Conservation (phyloP, 805 yeast species). For the Ogataea ganodermae region DNA sequence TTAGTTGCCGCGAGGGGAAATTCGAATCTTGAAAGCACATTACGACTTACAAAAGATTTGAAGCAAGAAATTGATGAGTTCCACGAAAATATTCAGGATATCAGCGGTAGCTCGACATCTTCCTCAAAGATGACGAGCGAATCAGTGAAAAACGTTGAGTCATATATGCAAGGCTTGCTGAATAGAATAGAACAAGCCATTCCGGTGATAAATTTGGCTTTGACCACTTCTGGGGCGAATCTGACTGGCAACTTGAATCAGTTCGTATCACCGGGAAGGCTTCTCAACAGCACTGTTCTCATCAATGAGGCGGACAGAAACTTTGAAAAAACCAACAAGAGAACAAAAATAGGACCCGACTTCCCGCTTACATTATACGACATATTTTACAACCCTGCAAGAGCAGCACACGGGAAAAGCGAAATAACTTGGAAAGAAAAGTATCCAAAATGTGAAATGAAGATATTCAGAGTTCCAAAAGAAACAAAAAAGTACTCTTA, state of each 20-base stretch:
- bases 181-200: constrained; percentile 63
- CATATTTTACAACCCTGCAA: constrained; percentile 59
- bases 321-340: constrained; percentile 14
- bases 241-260: constrained; percentile 47
- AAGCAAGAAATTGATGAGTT: constrained; percentile 60
- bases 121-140: constrained; percentile 16
- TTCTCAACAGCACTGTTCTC: constrained; percentile 60
- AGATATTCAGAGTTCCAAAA: constrained; percentile 36
- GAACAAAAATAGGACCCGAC: constrained; percentile 55
- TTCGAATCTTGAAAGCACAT: constrained; percentile 55
- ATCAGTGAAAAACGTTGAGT: constrained; percentile 49
- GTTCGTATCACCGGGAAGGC: constrained; percentile 61
- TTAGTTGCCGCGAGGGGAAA: constrained; percentile 64
- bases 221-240: constrained; percentile 69
- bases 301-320: constrained; percentile 42
- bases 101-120: constrained; percentile 31
- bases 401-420: constrained; percentile 30
- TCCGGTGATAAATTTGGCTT: constrained; percentile 65
- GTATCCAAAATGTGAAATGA: constrained; percentile 54
- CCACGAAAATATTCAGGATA: constrained; percentile 46
- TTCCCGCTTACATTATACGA: constrained; percentile 61
- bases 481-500: constrained; percentile 40
- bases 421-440: constrained; percentile 75
- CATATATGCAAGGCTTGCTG: constrained; percentile 49
- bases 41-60: constrained; percentile 55